Conservation (phyloP, 2,329 filamentous ascomycete genomes). For the Sclerotinia nivalis region DNA sequence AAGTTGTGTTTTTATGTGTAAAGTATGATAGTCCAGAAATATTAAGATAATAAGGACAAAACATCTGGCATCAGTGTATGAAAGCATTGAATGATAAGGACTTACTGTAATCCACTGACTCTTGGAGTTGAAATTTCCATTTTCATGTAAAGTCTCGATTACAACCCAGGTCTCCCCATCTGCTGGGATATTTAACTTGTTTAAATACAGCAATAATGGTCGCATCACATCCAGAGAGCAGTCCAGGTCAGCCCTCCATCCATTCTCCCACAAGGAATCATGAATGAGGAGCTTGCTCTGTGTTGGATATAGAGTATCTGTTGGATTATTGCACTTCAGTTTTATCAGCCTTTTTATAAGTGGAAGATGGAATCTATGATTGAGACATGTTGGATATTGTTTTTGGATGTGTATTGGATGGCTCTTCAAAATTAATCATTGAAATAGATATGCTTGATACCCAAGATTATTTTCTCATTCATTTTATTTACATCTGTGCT, state of each 20-base stretch:
- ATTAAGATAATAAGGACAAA: background rate
- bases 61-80: background rate
- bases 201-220: background rate
- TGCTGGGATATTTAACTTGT: background rate
- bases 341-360: background rate
- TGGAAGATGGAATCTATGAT: background rate
- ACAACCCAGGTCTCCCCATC: background rate
- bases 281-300: background rate
- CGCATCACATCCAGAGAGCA: background rate
- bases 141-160: fast-evolving
- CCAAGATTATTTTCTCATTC: background rate
- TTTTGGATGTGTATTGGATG: background rate
- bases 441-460: background rate
- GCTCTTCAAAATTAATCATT: background rate
- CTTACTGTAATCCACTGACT: background rate
- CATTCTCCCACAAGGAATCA: background rate
- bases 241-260: fast-evolving
- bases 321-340: background rate
- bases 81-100: background rate
- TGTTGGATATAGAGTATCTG: background rate
- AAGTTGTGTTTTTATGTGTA: background rate
- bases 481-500: background rate
- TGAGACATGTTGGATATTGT: background rate
- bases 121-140: background rate
- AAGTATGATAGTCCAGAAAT: background rate